These are phyloP conservation scores for Exophiala sp. DNA, from an alignment of 2,329 filamentous ascomycete genomes.

Conservation along the genomic window DNA sequence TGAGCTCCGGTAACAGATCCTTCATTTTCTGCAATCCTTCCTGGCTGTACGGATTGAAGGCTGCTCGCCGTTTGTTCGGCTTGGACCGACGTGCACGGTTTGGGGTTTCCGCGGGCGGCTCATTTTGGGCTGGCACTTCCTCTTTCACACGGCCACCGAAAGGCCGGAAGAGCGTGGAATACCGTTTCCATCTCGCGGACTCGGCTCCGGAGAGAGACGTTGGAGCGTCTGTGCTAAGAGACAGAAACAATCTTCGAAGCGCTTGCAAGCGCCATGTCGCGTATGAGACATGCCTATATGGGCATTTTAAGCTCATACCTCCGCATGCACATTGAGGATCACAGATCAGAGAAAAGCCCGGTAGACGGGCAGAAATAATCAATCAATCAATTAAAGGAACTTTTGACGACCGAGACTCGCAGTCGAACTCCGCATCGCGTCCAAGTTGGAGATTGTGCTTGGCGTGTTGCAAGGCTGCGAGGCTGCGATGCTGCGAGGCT, in stretches of 20 bases:
- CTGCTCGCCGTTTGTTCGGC: not conserved
- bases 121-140: not conserved
- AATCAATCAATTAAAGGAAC: too few relatives aligned
- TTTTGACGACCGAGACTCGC: too few relatives aligned
- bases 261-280: slow-evolving; percentile 23
- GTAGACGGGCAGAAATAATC: not conserved
- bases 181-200: not conserved
- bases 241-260: slow-evolving; percentile 9
- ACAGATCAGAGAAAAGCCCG: not conserved
- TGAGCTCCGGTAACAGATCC: slow-evolving; percentile 2
- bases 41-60: slow-evolving; percentile 15
- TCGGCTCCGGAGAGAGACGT: not conserved
- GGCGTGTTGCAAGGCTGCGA: not conserved
- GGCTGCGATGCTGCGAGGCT: too few relatives aligned
- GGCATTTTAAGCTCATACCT: slow-evolving; percentile 23
- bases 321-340: not conserved
- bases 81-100: not conserved
- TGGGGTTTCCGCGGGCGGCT: not conserved
- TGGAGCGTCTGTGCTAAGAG: not conserved
- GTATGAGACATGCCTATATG: slow-evolving; percentile 18
- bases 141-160: not conserved
- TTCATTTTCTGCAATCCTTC: slow-evolving; percentile 2
- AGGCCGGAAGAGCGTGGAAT: not conserved
- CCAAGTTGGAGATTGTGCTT: not conserved
- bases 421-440: not conserved